These are phyloP conservation scores for Jackrogersella multiformis DNA, from an alignment of 495 filamentous ascomycete species.

Conservation along the genomic window DNA sequence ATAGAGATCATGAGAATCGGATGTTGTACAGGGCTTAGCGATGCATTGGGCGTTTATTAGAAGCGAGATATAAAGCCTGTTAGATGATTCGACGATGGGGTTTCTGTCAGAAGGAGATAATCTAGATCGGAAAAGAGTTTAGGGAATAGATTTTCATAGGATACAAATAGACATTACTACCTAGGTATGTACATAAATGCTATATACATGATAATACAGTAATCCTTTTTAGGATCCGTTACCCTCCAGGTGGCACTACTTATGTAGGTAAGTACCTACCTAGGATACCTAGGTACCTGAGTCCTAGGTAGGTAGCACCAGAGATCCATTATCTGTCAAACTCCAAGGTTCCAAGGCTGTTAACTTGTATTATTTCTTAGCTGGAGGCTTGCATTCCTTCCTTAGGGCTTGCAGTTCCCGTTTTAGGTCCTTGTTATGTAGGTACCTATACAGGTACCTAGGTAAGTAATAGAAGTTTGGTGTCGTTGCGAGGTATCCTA, in stretches of 20 bases:
- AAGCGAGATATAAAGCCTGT: constrained; percentile 18
- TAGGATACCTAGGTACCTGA: no score
- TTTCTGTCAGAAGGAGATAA: constrained; percentile 21
- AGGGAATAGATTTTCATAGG: constrained; percentile 28
- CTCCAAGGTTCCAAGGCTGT: no score
- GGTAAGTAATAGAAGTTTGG: no score
- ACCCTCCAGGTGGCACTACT: background rate
- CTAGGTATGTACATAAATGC: background rate
- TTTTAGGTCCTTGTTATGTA: no score
- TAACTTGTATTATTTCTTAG: no score
- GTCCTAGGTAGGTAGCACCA: no score
- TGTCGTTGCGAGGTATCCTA: no score
- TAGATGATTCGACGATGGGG: constrained; percentile 29
- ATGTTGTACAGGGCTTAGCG: constrained; percentile 39
- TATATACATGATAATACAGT: constrained; percentile 34
- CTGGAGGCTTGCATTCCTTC: no score
- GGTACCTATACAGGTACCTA: no score
- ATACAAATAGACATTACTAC: constrained; percentile 25
- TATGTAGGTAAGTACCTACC: no score
- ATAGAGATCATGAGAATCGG: constrained; percentile 24
- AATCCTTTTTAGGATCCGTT: constrained; percentile 21
- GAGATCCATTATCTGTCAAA: no score
- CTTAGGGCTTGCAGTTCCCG: no score
- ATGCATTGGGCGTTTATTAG: constrained; percentile 36
- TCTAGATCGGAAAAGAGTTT: constrained; percentile 37